phyloP scores from a whole-genome alignment of 176 grass and related monocot species.

The Guadua angustifolia region DNA sequence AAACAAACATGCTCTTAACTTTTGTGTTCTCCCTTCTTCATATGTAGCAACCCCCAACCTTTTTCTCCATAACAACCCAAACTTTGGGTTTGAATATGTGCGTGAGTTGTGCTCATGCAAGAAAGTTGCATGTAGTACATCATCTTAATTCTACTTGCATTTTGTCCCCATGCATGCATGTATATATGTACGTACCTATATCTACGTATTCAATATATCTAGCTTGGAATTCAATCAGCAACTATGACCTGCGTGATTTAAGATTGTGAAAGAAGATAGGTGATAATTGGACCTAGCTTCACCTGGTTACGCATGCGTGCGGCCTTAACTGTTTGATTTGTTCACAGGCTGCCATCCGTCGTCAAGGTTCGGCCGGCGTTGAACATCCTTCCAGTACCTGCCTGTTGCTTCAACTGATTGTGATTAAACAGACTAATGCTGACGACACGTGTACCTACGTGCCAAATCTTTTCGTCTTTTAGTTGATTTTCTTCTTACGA shows the following conservation, averaged over 20 bases:
- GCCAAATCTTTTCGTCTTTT: background rate
- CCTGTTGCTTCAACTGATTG: conserved; percentile 34
- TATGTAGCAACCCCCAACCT: conserved; percentile 18
- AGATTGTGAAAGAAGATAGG: conserved; percentile 6
- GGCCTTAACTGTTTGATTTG: background rate
- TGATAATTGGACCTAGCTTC: conserved; percentile 28
- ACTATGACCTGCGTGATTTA: background rate
- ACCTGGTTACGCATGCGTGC: background rate
- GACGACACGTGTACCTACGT: background rate
- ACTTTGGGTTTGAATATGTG: conserved; percentile 21
- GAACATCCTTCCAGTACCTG: background rate
- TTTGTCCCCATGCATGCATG: background rate
- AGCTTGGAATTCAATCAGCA: background rate
- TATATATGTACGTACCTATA: background rate
- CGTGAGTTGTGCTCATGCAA: background rate
- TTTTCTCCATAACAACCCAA: conserved; percentile 29
- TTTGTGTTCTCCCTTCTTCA: conserved; percentile 28
- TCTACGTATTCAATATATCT: background rate
- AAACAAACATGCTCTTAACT: too few relatives aligned
- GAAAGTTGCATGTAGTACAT: background rate
- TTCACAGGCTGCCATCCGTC: conserved; percentile 8
- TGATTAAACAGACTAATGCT: background rate
- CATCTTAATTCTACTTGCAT: conserved; percentile 30
- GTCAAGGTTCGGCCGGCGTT: conserved; percentile 45
- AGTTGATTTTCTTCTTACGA: too few relatives aligned